A percentile compares a stretch with the other conserved stretches of the same genome.
These are phyloP conservation scores for Hyphopichia burtonii DNA, from an alignment of 1,139 yeast species.

Conservation along the genomic window DNA sequence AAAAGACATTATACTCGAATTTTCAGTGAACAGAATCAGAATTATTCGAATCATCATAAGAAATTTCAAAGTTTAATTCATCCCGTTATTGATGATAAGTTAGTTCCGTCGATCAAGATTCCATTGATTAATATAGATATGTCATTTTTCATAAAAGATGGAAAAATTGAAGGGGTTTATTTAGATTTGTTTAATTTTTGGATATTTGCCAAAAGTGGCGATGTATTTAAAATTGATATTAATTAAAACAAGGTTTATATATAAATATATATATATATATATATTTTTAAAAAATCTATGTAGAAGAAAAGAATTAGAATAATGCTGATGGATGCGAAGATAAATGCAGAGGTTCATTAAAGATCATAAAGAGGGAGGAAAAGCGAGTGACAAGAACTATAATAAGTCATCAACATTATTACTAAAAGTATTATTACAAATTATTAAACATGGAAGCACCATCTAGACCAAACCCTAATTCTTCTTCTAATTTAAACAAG, in stretches of 20 bases:
- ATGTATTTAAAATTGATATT: conserved; percentile 36
- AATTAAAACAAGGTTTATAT: conserved; percentile 1
- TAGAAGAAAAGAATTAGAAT: background rate
- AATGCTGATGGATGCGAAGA: background rate
- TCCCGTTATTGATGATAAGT: conserved; percentile 39
- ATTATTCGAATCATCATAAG: conserved; percentile 10
- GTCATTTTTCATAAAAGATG: conserved; percentile 32
- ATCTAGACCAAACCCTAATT: conserved; percentile 48
- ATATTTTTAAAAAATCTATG: background rate
- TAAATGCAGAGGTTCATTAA: no score
- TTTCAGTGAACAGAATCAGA: conserved; percentile 4
- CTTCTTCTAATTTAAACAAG: conserved; percentile 44
- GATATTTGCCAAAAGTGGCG: conserved; percentile 56
- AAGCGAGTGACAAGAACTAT: no score
- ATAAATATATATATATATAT: background rate
- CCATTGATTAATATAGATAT: conserved; percentile 38
- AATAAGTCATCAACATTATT: no score
- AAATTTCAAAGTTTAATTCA: conserved; percentile 29
- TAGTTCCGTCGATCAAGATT: conserved; percentile 41
- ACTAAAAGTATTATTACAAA: no score
- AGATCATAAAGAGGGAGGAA: no score
- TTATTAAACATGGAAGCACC: conserved; percentile 28
- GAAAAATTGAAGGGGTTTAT: conserved; percentile 45
- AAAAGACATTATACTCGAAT: conserved; percentile 25
- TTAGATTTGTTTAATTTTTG: conserved; percentile 42